Evolutionary conservation across 192 early-diverging fungal species (phyloP).

Genomic region (Geranomyces michiganensis): DNA sequence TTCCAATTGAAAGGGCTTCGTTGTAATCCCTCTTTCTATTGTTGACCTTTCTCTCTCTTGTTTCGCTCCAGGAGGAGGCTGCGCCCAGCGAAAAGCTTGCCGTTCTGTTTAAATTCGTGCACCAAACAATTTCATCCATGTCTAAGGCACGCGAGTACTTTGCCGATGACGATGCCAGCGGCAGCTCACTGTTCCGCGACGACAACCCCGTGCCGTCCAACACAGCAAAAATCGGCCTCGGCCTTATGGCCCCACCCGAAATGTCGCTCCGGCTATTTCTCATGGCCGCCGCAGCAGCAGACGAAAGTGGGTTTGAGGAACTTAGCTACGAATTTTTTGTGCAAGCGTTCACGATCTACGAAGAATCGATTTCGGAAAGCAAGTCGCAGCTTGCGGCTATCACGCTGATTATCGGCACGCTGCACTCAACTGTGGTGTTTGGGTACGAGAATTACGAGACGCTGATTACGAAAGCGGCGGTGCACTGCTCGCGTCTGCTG

Average conservation of each 20-base stretch:
- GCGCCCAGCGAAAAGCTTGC: slow-evolving; percentile 57
- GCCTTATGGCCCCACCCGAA: slow-evolving; percentile 50
- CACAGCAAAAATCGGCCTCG: slow-evolving; percentile 38
- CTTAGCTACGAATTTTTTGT: slow-evolving; percentile 98
- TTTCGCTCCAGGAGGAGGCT: slow-evolving; percentile 28
- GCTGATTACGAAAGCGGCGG: slow-evolving; percentile 85
- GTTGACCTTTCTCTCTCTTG: not conserved
- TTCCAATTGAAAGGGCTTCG: not conserved
- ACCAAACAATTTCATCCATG: slow-evolving; percentile 79
- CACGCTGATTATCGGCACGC: slow-evolving; percentile 81
- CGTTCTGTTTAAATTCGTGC: slow-evolving; percentile 83
- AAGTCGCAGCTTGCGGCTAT: slow-evolving; percentile 89
- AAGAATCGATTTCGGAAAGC: slow-evolving; percentile 93
- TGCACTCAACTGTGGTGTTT: slow-evolving; percentile 82
- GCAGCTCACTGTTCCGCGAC: slow-evolving; percentile 42
- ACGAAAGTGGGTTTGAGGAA: slow-evolving; percentile 88
- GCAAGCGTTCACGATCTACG: slow-evolving; percentile 94
- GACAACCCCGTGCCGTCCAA: slow-evolving; percentile 35
- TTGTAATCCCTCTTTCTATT: not conserved
- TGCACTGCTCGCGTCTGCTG: slow-evolving; percentile 87
- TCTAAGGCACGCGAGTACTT: slow-evolving; percentile 51
- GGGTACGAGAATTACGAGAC: slow-evolving; percentile 93
- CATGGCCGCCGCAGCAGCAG: slow-evolving; percentile 82
- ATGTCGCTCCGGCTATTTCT: slow-evolving; percentile 82
- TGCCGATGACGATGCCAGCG: slow-evolving; percentile 41